phyloP scores from a whole-genome alignment of 1,284 basidiomycete species.

The Hortiboletus rubellus region DNA sequence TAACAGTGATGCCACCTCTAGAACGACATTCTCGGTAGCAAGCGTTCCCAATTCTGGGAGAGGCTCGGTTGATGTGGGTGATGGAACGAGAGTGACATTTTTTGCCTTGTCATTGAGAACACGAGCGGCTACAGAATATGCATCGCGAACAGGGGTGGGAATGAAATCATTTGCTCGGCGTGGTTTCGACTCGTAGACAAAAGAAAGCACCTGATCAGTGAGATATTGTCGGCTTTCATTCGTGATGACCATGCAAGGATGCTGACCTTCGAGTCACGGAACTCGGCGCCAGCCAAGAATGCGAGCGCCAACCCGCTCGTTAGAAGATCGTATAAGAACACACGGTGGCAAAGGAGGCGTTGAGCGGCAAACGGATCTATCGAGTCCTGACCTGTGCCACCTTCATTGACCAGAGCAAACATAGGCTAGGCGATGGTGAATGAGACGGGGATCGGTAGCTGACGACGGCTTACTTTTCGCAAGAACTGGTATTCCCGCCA shows the following conservation, averaged over 20 bases:
- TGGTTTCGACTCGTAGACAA: constrained; percentile 45
- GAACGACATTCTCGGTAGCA: constrained; percentile 5
- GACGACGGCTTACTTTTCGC: constrained; percentile 39
- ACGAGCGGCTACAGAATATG: constrained; percentile 3
- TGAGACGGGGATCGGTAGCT: background rate
- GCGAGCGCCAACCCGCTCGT: constrained; percentile 51
- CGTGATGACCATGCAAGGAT: background rate
- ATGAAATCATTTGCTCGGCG: constrained; percentile 8
- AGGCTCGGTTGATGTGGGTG: background rate
- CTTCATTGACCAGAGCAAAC: constrained; percentile 62
- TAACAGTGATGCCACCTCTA: constrained; percentile 9
- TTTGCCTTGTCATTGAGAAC: constrained; percentile 6
- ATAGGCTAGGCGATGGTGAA: constrained; percentile 50
- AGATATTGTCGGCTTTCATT: background rate
- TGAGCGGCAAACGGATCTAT: constrained; percentile 24
- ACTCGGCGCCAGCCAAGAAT: constrained; percentile 52
- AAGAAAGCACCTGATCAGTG: constrained; percentile 44
- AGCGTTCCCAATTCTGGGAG: background rate
- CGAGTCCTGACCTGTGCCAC: constrained; percentile 34
- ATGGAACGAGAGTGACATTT: background rate
- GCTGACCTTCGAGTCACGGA: constrained; percentile 61
- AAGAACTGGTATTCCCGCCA: constrained; percentile 50
- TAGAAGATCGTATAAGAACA: constrained; percentile 50
- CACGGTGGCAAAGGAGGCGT: constrained; percentile 47
- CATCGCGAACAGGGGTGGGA: constrained; percentile 11